These are phyloP conservation scores for Eimeria tenella DNA, from an alignment of 169 alveolate species.

Conservation along the genomic window DNA sequence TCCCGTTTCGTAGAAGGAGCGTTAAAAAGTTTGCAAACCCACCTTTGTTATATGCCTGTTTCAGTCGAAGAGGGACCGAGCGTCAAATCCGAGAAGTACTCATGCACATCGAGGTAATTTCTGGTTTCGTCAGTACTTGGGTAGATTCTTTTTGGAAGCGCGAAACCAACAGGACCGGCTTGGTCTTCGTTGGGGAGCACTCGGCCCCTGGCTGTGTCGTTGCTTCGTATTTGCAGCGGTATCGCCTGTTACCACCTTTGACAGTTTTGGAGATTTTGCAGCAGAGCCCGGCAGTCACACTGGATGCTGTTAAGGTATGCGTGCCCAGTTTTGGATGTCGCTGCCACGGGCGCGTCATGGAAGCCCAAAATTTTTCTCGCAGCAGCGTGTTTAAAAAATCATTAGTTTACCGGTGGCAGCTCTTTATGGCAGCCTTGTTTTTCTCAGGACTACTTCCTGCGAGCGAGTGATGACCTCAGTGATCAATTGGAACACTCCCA, in stretches of 20 bases:
- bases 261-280: conserved; percentile 77
- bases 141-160: too few relatives aligned
- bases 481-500: conserved; percentile 51
- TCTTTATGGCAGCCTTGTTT: not conserved
- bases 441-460: conserved; percentile 66
- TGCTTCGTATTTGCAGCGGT: conserved; percentile 53
- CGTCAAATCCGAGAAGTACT: conserved; percentile 69
- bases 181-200: not conserved
- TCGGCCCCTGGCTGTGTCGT: not conserved
- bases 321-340: too few relatives aligned
- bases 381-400: too few relatives aligned
- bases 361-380: too few relatives aligned
- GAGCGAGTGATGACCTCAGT: conserved; percentile 62
- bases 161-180: not conserved
- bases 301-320: conserved; percentile 79
- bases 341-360: too few relatives aligned
- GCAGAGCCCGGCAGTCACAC: conserved; percentile 72
- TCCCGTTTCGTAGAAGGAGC: not conserved
- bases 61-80: conserved; percentile 74
- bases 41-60: not conserved
- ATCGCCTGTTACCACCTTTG: conserved; percentile 77
- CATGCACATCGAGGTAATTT: conserved; percentile 72
- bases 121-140: not conserved
- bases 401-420: not conserved
- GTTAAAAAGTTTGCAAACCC: not conserved